Evolutionary conservation across 2,329 filamentous ascomycete genomes (phyloP), one percentile per base, ranked within the genome.

Genomic region (Sporothrix euskadiensis): DNA sequence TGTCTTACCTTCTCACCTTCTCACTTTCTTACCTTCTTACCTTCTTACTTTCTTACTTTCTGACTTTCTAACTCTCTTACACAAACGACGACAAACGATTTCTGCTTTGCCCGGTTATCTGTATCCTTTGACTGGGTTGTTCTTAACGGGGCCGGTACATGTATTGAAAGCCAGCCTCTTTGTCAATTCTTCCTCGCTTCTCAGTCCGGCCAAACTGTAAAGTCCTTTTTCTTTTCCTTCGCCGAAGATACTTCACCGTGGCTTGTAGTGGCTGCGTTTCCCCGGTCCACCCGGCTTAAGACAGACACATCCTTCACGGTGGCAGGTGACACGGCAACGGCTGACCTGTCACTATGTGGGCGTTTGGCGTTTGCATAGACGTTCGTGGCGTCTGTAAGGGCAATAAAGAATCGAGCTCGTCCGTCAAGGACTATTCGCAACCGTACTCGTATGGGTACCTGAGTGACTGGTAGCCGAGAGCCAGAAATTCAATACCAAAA

Each of bases 271-370:
- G 57, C 19, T 19, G 30, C 3, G 16, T 6, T 35, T 32, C 57
- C 57, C 32, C 32, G 35, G 57, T 41, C 19, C 35, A 59, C 10
- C 22, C 52, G 12, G 52, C 26, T 14, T 4, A 30, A 63, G 57
- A 39, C 6, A 16, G 57, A 63, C 32, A n/a, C 41, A 32, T 63
- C 32, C 35, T 63, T 41, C 16, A 19, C n/a, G 32, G 16, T 41
- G 57, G 61, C 22, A 66, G 61, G 41, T 47, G 41, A 66, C 59
- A 41, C 41, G 61, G 41, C 39, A 66, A 66, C 61, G 22, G 61
- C 61, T 66, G 61, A 30, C 39, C 57, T 32, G 41, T 4, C 22
- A 39, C 61, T 39, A 66, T 47, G 39, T 47, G 61, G 61, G 61
- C 61, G 61, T 44, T 44, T 63, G 56, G 56, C 56, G 30, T 35